phyloP scores from a whole-genome alignment of 179 eudicot species.

The Vitellaria paradoxa region DNA sequence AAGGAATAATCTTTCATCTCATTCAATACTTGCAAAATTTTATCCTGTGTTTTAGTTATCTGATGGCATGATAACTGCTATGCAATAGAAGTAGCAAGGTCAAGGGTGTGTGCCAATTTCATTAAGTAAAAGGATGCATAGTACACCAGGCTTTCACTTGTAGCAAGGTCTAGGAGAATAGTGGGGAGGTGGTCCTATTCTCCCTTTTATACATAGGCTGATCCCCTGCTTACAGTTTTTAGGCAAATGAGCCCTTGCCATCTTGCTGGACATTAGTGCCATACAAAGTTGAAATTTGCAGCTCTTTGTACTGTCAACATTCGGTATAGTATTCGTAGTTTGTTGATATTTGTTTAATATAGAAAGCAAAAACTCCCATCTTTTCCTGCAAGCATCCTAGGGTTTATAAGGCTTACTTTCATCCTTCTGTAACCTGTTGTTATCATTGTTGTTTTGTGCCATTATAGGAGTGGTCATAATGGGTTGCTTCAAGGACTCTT shows the following conservation, averaged over 20 bases:
- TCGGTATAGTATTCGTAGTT: no score
- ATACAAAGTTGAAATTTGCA: neutral
- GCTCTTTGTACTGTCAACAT: neutral
- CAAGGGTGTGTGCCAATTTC: neutral
- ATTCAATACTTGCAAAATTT: neutral
- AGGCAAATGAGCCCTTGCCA: neutral
- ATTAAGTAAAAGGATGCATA: neutral
- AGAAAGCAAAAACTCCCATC: neutral
- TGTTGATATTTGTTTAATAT: no score
- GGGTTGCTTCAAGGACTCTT: neutral
- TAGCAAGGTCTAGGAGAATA: neutral
- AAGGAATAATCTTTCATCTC: neutral
- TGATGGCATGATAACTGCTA: neutral
- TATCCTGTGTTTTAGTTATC: neutral
- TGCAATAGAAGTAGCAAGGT: neutral
- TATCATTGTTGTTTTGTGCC: neutral
- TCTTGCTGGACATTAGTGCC: neutral
- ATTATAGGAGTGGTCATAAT: neutral
- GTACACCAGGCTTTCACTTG: neutral
- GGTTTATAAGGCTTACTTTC: neutral
- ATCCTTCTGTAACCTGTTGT: neutral
- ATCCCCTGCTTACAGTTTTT: neutral
- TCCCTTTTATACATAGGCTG: no score
- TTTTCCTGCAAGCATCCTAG: neutral
- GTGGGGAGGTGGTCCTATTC: neutral